Evolutionary conservation across 1,139 yeast species (phyloP).

Genomic region (Arxiozyma heterogenica): DNA sequence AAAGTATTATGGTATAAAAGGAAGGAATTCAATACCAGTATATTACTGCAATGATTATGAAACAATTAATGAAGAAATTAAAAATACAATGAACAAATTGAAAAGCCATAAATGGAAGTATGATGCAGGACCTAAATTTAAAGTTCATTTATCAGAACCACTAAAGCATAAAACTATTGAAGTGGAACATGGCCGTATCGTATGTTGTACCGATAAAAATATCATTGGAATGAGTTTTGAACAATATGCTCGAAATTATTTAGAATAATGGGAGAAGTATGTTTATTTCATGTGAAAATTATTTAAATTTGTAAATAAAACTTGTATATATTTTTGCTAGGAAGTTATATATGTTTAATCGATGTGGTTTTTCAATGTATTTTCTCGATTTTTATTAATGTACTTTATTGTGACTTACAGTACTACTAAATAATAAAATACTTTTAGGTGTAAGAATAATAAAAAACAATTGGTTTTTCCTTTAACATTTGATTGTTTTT

Average conservation of each 20-base stretch:
- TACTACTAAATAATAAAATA: too few species aligned
- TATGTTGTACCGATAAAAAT: not conserved
- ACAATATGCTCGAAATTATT: not conserved
- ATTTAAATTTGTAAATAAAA: not conserved
- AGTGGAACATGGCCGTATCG: constrained; percentile 2
- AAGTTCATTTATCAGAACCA: constrained; percentile 5
- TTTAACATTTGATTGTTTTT: too few species aligned
- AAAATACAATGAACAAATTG: constrained; percentile 14
- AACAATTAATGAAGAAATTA: constrained; percentile 19
- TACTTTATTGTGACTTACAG: not conserved
- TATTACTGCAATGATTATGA: constrained; percentile 21
- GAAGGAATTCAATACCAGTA: constrained; percentile 12
- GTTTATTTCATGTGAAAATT: not conserved
- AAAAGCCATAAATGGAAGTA: constrained; percentile 25
- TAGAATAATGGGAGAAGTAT: not conserved
- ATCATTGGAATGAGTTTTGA: not conserved
- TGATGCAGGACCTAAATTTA: constrained; percentile 25
- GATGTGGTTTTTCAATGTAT: too few species aligned
- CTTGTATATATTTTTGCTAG: not conserved
- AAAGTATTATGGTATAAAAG: constrained; percentile 5
- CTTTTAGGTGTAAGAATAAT: not conserved
- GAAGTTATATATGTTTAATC: not conserved
- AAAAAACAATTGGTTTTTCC: not conserved
- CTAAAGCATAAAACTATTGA: not conserved
- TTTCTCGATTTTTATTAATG: not conserved